Conservation (phyloP, 83 land plant species). For the Isoetes engelmannii region DNA sequence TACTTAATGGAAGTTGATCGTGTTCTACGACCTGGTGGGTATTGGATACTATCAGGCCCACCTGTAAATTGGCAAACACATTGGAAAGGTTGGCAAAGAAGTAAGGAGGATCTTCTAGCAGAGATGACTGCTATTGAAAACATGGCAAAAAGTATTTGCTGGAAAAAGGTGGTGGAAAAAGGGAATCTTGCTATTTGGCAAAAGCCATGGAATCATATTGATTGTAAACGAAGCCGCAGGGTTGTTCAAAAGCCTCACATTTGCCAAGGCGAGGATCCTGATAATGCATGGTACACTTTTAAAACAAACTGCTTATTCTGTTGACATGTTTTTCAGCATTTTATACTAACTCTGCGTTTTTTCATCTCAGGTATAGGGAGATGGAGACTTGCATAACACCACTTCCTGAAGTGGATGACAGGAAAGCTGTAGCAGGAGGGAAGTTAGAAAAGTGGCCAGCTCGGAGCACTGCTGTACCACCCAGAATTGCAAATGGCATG, state of each 20-base stretch:
- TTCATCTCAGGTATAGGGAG: slow-evolving; percentile 28
- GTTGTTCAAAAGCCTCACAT: slow-evolving; percentile 16
- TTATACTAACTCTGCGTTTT: not conserved
- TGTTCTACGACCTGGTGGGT: slow-evolving; percentile 45
- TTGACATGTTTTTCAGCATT: not conserved
- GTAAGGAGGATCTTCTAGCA: slow-evolving; percentile 29
- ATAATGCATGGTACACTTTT: slow-evolving; percentile 35
- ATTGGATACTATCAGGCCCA: slow-evolving; percentile 42
- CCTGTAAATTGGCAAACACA: slow-evolving; percentile 44
- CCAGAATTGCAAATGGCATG: slow-evolving; percentile 28
- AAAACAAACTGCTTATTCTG: not conserved
- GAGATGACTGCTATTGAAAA: slow-evolving; percentile 42
- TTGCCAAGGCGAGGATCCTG: slow-evolving; percentile 25
- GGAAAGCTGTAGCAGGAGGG: slow-evolving; percentile 34
- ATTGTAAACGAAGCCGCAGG: slow-evolving; percentile 13
- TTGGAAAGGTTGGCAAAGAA: slow-evolving; percentile 39
- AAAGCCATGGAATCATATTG: slow-evolving; percentile 37
- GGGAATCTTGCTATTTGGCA: slow-evolving; percentile 44
- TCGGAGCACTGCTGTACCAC: slow-evolving; percentile 29
- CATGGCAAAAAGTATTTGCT: slow-evolving; percentile 38
- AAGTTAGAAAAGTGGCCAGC: slow-evolving; percentile 35
- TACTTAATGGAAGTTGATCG: slow-evolving; percentile 43
- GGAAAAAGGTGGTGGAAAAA: slow-evolving; percentile 46
- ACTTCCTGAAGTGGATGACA: slow-evolving; percentile 25
- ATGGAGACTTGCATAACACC: slow-evolving; percentile 46